Evolutionary conservation across 1,139 yeast species (phyloP).

Genomic region (Candida sp.): DNA sequence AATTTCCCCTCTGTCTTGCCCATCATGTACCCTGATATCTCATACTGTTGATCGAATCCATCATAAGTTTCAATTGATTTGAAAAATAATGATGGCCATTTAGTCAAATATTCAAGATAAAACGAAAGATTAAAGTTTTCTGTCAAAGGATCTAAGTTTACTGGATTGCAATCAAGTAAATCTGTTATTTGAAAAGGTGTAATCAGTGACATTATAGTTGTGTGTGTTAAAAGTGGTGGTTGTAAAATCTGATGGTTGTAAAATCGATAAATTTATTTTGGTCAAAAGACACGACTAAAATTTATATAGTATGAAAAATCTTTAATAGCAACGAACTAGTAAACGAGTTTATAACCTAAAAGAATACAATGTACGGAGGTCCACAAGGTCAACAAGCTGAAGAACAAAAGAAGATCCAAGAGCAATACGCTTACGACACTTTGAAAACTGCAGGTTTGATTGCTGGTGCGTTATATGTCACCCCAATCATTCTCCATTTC

Average conservation of each 20-base stretch:
- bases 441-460: constrained; percentile 64
- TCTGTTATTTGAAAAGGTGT: constrained; percentile 87
- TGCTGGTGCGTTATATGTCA: constrained; percentile 77
- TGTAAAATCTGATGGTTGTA: not conserved
- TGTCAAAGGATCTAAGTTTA: constrained; percentile 84
- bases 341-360: not conserved
- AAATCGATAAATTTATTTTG: not conserved
- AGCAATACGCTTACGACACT: constrained; percentile 64
- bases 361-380: constrained; percentile 69
- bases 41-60: constrained; percentile 16
- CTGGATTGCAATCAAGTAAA: constrained; percentile 64
- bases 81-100: constrained; percentile 91
- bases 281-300: not conserved
- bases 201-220: constrained; percentile 67
- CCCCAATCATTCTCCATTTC: constrained; percentile 64
- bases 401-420: constrained; percentile 75
- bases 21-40: constrained; percentile 78
- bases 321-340: not conserved
- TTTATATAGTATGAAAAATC: not conserved
- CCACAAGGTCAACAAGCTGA: constrained; percentile 64
- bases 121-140: constrained; percentile 86
- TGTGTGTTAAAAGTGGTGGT: not conserved
- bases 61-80: constrained; percentile 50
- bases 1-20: constrained; percentile 90
- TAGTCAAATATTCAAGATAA: constrained; percentile 75